These are phyloP conservation scores for Suillus weaverae DNA, from an alignment of 768 basidiomycete genomes.

Conservation along the genomic window DNA sequence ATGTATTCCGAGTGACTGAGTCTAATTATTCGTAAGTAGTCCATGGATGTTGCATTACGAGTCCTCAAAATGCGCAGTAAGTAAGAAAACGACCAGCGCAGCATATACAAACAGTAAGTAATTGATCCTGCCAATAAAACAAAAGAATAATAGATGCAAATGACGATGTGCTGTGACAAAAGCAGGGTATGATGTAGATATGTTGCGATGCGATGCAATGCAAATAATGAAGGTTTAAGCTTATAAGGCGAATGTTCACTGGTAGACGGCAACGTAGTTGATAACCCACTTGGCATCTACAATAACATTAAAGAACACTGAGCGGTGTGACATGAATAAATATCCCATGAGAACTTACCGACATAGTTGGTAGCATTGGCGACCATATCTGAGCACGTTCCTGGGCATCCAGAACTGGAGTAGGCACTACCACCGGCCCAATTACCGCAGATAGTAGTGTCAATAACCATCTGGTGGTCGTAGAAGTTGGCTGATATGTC, in stretches of 20 bases:
- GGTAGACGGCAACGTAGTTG: conserved; percentile 57
- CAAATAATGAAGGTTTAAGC: background rate
- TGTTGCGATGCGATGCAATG: background rate
- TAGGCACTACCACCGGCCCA: conserved; percentile 29
- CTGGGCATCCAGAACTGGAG: conserved; percentile 35
- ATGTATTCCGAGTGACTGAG: background rate
- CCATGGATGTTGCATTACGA: background rate
- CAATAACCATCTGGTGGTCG: conserved; percentile 49
- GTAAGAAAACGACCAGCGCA: conserved; percentile 7
- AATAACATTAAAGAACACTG: conserved; percentile 1
- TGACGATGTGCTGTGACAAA: conserved; percentile 2
- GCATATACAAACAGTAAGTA: background rate
- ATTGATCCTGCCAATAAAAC: background rate
- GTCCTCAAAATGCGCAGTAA: conserved; percentile 11
- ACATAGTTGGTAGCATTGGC: conserved; percentile 57
- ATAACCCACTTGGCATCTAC: conserved; percentile 57
- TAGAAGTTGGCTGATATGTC: conserved; percentile 51
- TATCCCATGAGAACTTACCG: conserved; percentile 32
- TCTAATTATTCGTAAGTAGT: background rate
- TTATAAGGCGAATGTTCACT: conserved; percentile 18
- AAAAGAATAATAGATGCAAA: background rate
- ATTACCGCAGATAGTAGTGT: conserved; percentile 35
- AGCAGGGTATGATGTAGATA: background rate
- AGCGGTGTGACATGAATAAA: background rate
- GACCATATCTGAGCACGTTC: conserved; percentile 48